phyloP scores from a whole-genome alignment of 78 protist species.

The Dictyostelium capitatum region DNA sequence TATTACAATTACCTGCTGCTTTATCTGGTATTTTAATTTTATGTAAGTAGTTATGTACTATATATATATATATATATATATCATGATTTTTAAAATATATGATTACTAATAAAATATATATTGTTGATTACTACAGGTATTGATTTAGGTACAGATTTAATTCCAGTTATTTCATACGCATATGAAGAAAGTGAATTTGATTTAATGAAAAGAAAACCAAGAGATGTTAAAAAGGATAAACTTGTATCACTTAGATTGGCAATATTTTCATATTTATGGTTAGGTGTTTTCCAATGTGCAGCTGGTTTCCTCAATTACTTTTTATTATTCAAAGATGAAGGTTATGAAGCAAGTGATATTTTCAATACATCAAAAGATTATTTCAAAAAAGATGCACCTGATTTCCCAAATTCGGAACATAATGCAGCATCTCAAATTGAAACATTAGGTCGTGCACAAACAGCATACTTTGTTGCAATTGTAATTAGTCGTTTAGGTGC shows the following conservation, averaged over 20 bases:
- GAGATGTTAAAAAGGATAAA: slow-evolving; percentile 87
- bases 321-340: slow-evolving; percentile 74
- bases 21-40: slow-evolving; percentile 93
- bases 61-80: no score
- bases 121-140: no score
- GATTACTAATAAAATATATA: no score
- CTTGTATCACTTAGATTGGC: slow-evolving; percentile 88
- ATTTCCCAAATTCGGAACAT: not conserved
- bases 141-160: slow-evolving; percentile 96
- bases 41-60: no score
- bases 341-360: slow-evolving; percentile 41
- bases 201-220: slow-evolving; percentile 96
- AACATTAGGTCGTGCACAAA: slow-evolving; percentile 79
- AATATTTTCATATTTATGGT: slow-evolving; percentile 86
- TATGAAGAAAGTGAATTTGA: slow-evolving; percentile 93
- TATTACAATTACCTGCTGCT: slow-evolving; percentile 93
- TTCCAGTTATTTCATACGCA: slow-evolving; percentile 96
- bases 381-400: not conserved
- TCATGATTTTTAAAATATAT: no score
- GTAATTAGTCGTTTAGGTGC: slow-evolving; percentile 92
- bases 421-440: slow-evolving; percentile 5
- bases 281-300: slow-evolving; percentile 90
- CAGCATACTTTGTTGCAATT: slow-evolving; percentile 92
- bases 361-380: slow-evolving; percentile 6
- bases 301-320: slow-evolving; percentile 90